These are phyloP conservation scores for Xylaria telfairii DNA, from an alignment of 495 filamentous ascomycete genomes.

Conservation along the genomic window DNA sequence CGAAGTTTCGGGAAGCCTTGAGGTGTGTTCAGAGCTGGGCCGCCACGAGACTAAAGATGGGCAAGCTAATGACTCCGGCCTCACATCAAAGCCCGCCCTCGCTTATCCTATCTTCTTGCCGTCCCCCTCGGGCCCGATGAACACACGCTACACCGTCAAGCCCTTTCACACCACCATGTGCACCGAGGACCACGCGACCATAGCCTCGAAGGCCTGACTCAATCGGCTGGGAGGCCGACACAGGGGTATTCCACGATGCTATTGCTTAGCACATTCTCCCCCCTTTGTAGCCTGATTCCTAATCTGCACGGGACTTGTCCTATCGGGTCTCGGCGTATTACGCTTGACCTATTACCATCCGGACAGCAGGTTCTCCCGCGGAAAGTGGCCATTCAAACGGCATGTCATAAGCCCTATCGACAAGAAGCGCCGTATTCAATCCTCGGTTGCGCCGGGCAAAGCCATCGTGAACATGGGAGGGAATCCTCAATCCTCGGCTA, in stretches of 20 bases:
- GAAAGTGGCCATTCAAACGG: background rate
- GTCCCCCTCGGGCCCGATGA: background rate
- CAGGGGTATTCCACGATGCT: slow-evolving; percentile 4
- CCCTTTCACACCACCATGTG: slow-evolving; percentile 6
- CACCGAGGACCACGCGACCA: slow-evolving; percentile 9
- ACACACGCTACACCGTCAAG: background rate
- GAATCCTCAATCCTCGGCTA: background rate
- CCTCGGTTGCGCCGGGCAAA: background rate
- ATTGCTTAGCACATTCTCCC: background rate
- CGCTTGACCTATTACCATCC: background rate
- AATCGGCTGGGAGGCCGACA: background rate
- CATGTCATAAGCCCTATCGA: background rate
- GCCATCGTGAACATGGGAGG: slow-evolving; percentile 17
- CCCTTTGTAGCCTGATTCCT: background rate
- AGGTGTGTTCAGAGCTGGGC: background rate
- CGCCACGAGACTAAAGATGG: background rate
- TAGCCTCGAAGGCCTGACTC: background rate
- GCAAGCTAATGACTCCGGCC: slow-evolving; percentile 3
- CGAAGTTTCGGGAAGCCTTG: background rate
- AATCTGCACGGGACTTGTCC: slow-evolving; percentile 7
- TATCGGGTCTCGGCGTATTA: background rate
- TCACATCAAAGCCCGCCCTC: background rate
- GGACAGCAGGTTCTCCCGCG: background rate
- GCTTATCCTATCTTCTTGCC: slow-evolving; percentile 5
- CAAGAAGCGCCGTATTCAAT: slow-evolving; percentile 7